Base-by-base conservation (phyloP, 2,329 filamentous ascomycete genomes). In the Juglanconis oblonga region DNA sequence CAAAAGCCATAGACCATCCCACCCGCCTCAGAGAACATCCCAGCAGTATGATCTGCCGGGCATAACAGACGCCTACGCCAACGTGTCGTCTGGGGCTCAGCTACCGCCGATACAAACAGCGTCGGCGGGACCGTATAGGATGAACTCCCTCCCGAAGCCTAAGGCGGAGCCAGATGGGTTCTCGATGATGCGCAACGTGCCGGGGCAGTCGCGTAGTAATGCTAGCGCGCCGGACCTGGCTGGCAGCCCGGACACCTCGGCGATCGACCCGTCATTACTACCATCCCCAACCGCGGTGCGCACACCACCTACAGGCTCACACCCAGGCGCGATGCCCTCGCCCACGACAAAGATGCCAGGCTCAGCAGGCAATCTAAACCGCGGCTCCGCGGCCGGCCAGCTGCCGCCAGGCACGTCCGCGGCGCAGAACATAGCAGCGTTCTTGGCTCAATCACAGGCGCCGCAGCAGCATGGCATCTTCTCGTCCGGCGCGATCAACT, bases 221-320 rank as follows among this genome's bases (percentile, higher is more conserved):
- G 67, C 74, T 36, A 76, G 73, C 57, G 71, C 74, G 3, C 74
- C 73, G 47, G 73, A 76, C 14, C 61, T 65, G 29, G 53, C 53
- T 3, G 57, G 53, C 45, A 67, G 62, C 44, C 67, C 68, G 2
- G 67, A 70, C 24, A 63, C 69, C n/a, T 69, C 73, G 9, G 67
- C 68, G 13, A 74, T 78, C 40, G 80, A 83, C 52, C 78, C 77
- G 2, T 70, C 75, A 0, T 72, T 82, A 38, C 70, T 81, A 17
- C 73, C 76, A 0, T 82, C 81, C 3, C 79, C 79, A 3, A 70
- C 72, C n/a, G 64, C 74, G 7, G 65, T 74, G 8, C 69, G 70
- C 45, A 74, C 71, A n/a, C 72, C 78, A 62, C 44, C 74, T 73
- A 40, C 62, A 74, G 57, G 44, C 14, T 6, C 36, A 24, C 36